Evolutionary conservation across 2,329 filamentous ascomycete species (phyloP).

Genomic region (Coniochaeta hoffmannii): DNA sequence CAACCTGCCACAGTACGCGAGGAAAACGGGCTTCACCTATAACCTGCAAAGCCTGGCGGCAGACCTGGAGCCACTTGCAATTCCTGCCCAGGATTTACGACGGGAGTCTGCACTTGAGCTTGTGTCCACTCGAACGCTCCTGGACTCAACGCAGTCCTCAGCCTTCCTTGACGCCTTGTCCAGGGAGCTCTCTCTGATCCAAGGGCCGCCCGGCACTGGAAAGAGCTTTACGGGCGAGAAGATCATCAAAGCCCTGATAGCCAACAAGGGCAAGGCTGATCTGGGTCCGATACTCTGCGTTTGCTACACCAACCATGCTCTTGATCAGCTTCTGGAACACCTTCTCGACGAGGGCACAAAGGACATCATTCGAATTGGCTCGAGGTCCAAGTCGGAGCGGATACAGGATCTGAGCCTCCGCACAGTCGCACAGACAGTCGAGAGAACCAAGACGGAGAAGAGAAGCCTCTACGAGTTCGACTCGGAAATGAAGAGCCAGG

Average conservation of each 20-base stretch:
- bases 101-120: background rate
- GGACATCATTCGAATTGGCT: conserved; percentile 55
- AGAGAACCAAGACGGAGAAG: conserved; percentile 22
- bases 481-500: background rate
- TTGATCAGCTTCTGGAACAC: conserved; percentile 54
- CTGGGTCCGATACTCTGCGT: conserved; percentile 40
- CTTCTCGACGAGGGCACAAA: conserved; percentile 38
- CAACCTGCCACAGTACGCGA: too few relatives aligned
- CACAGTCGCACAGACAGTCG: conserved; percentile 19
- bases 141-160: conserved; percentile 44
- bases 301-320: conserved; percentile 39
- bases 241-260: conserved; percentile 48
- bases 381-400: conserved; percentile 44
- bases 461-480: background rate
- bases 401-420: conserved; percentile 45
- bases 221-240: conserved; percentile 56
- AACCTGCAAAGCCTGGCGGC: too few relatives aligned
- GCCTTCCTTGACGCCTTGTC: conserved; percentile 47
- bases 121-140: conserved; percentile 16
- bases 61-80: too few relatives aligned
- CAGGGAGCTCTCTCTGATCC: conserved; percentile 51
- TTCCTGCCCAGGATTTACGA: too few relatives aligned
- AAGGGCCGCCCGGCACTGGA: conserved; percentile 65
- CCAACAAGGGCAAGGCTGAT: conserved; percentile 26
- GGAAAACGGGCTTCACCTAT: too few relatives aligned